Evolutionary conservation across 2,329 filamentous ascomycete genomes (phyloP), one percentile per base, ranked within the genome.

Genomic region (Colletotrichum euphorbiae): DNA sequence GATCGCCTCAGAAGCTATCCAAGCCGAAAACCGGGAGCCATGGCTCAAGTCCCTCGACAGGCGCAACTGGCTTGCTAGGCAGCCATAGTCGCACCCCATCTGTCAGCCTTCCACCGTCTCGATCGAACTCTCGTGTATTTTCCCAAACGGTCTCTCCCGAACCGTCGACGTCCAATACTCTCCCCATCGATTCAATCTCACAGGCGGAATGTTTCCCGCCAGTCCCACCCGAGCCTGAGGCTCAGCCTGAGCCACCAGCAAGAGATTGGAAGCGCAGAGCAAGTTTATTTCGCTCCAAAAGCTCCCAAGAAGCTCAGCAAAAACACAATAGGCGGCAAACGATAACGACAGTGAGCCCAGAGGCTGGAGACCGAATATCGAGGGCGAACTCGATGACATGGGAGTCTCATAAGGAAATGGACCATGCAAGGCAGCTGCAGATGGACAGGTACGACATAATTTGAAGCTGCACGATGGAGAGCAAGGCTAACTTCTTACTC

Each of bases 1-100:
- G 75, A 72, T 65, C 77, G 61, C 76, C 82, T 74, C 82, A 85
- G 70, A 86, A 82, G 77, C 80, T 87, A 69, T 85, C 82, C 57
- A 87, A 87, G 74, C 81, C 83, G 67, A 82, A 79, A 68, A 80
- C 79, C 40, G 78, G 77, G 62, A 81, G 77, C 70, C 78, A 77
- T 76, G 76, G 77, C 61, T 61, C 74, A 60, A 77, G 50, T 31
- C 31, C 62, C 8, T 15, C 62, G 19, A 13, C 54, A 40, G 46
- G 28, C 43, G 54, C 80, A 77, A 76, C 80, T 77, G 78, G 79
- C 71, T 78, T 82, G 75, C 77, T 81, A 72, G 80, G 74, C 74
- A 71, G 78, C 61, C 76, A 74, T 71, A 75, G 74, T 68, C 73
- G 73, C 71, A 77, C 71, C 42, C 57, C 57, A 31, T 61, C 75